A percentile compares a stretch with the other conserved stretches of the same genome.
These are phyloP conservation scores for Symbiodinium pilosum DNA, from an alignment of 73 alveolate species.

Conservation along the genomic window DNA sequence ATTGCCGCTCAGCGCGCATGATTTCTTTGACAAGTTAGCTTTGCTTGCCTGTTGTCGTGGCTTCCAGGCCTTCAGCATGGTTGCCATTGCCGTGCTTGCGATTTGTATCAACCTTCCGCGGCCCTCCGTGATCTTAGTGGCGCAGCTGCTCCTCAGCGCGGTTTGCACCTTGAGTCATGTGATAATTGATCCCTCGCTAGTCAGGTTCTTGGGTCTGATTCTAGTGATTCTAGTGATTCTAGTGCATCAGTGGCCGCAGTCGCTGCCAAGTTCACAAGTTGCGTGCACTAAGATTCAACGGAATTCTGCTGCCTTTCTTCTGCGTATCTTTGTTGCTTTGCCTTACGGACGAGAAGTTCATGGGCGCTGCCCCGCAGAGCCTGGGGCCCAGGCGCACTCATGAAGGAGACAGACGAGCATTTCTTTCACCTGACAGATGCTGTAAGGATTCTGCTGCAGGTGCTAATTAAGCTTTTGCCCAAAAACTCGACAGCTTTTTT, in stretches of 20 bases:
- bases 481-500: no score
- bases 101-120: constrained; percentile 33
- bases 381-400: neutral
- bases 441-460: neutral
- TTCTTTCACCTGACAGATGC: no score
- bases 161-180: neutral
- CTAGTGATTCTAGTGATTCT: no score
- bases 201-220: no score
- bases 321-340: constrained; percentile 50
- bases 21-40: no score
- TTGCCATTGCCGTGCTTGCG: constrained; percentile 6
- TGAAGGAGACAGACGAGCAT: neutral
- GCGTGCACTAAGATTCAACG: constrained; percentile 24
- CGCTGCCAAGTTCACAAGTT: neutral
- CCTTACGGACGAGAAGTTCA: constrained; percentile 69
- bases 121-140: constrained; percentile 63
- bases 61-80: constrained; percentile 37
- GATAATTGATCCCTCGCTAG: no score
- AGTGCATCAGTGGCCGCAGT: no score
- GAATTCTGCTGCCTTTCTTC: constrained; percentile 70
- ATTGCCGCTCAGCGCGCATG: neutral
- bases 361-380: constrained; percentile 48
- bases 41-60: no score
- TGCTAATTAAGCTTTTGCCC: no score
- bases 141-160: constrained; percentile 65